Evolutionary conservation across 2,329 filamentous ascomycete species (phyloP).

Genomic region (Apiospora rasikravindrae): DNA sequence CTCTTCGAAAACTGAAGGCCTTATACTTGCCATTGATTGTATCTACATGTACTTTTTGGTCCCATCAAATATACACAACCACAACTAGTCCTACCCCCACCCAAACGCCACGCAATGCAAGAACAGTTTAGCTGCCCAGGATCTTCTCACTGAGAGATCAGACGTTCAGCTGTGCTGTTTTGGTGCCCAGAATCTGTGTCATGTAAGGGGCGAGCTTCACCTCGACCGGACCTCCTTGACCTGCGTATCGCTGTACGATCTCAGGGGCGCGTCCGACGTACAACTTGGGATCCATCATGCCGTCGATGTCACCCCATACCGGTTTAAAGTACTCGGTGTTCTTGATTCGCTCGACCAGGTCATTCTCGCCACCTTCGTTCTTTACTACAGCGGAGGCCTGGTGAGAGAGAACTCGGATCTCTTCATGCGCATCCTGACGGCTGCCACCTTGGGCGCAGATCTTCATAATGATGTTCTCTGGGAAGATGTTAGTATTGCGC

Average conservation of each 20-base stretch:
- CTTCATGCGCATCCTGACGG: slow-evolving; percentile 35
- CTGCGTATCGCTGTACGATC: slow-evolving; percentile 53
- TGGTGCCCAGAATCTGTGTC: slow-evolving; percentile 40
- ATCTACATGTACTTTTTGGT: background rate
- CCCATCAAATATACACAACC: background rate
- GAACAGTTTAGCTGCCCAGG: background rate
- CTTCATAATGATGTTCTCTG: slow-evolving; percentile 37
- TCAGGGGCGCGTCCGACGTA: slow-evolving; percentile 51
- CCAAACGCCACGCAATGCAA: slow-evolving; percentile 14
- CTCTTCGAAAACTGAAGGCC: background rate
- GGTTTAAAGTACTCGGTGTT: slow-evolving; percentile 75
- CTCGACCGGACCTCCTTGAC: slow-evolving; percentile 44
- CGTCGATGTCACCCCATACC: slow-evolving; percentile 71
- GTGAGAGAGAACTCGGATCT: slow-evolving; percentile 83
- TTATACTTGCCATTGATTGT: background rate
- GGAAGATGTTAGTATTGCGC: background rate
- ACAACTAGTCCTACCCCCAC: background rate
- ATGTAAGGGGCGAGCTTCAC: slow-evolving; percentile 45
- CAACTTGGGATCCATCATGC: slow-evolving; percentile 66
- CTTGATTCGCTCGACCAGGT: slow-evolving; percentile 80
- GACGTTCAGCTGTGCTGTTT: slow-evolving; percentile 46
- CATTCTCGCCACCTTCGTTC: slow-evolving; percentile 63
- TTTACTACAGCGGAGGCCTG: slow-evolving; percentile 70
- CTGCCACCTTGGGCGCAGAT: slow-evolving; percentile 35
- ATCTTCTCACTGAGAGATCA: slow-evolving; percentile 28